A percentile compares a stretch with the other conserved stretches of the same genome.
These are phyloP conservation scores for Salvia sclarea DNA, from an alignment of 305 asterid genomes.

Conservation along the genomic window DNA sequence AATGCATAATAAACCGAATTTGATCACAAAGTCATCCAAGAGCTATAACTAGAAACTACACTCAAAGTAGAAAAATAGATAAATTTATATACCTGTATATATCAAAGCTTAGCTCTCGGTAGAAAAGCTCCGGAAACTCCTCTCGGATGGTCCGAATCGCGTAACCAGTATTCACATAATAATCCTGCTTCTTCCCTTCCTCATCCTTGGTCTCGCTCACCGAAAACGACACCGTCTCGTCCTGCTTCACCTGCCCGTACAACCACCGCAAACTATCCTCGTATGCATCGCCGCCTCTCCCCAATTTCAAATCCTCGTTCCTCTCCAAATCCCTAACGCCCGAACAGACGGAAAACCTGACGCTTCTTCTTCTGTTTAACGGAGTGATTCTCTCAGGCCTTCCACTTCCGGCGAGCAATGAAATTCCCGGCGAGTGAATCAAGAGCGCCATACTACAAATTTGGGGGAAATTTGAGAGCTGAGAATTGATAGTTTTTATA, in stretches of 20 bases:
- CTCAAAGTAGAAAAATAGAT: not conserved
- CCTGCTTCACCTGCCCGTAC: slow-evolving; percentile 57
- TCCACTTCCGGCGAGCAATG: slow-evolving; percentile 42
- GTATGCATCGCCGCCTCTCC: slow-evolving; percentile 34
- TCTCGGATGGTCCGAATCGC: slow-evolving; percentile 89
- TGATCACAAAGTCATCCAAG: not conserved
- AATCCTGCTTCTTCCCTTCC: slow-evolving; percentile 73
- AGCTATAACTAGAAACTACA: not conserved
- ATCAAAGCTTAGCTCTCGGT: slow-evolving; percentile 71
- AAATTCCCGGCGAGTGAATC: slow-evolving; percentile 54
- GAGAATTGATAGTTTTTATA: not conserved
- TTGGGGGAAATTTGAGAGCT: not conserved
- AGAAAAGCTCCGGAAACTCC: slow-evolving; percentile 81
- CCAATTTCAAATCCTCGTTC: slow-evolving; percentile 41
- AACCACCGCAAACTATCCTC: slow-evolving; percentile 44
- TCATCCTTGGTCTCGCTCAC: slow-evolving; percentile 46
- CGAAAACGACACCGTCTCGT: slow-evolving; percentile 42
- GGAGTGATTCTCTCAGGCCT: slow-evolving; percentile 33
- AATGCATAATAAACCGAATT: slow-evolving; percentile 2
- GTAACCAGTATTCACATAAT: slow-evolving; percentile 77
- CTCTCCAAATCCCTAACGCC: slow-evolving; percentile 63
- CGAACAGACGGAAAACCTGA: slow-evolving; percentile 45
- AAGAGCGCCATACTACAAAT: slow-evolving; percentile 50
- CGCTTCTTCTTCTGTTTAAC: slow-evolving; percentile 29
- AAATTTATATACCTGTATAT: slow-evolving; percentile 64